Evolutionary conservation across 2,329 filamentous ascomycete species (phyloP).

Genomic region (Trichoderma sp.): DNA sequence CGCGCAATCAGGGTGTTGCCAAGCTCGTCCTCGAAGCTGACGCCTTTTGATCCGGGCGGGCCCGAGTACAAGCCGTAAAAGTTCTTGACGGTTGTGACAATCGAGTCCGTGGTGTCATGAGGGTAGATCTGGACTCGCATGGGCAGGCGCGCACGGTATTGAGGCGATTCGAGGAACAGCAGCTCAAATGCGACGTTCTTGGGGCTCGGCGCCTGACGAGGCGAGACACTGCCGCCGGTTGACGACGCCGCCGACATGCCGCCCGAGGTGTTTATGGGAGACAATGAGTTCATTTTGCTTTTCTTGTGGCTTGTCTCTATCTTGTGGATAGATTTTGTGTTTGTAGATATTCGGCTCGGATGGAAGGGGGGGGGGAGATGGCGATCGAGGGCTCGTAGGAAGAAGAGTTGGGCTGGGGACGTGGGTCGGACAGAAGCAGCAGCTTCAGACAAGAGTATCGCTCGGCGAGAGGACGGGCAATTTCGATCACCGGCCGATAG

Average conservation of each 20-base stretch:
- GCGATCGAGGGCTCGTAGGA: slow-evolving; percentile 32
- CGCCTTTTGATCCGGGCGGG: slow-evolving; percentile 68
- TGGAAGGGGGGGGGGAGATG: slow-evolving; percentile 28
- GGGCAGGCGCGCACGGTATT: slow-evolving; percentile 74
- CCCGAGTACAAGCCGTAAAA: slow-evolving; percentile 95
- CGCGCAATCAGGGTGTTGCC: slow-evolving; percentile 91
- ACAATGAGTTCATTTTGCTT: slow-evolving; percentile 51
- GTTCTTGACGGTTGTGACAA: slow-evolving; percentile 97
- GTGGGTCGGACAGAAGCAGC: slow-evolving; percentile 35
- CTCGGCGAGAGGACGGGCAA: slow-evolving; percentile 34
- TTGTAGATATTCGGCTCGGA: slow-evolving; percentile 25
- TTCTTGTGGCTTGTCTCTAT: slow-evolving; percentile 36
- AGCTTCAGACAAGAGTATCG: slow-evolving; percentile 34
- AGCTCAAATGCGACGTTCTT: slow-evolving; percentile 83
- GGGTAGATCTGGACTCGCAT: slow-evolving; percentile 89
- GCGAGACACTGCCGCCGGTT: slow-evolving; percentile 50
- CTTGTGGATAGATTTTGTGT: slow-evolving; percentile 28
- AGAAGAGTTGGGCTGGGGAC: slow-evolving; percentile 33
- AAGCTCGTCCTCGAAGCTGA: slow-evolving; percentile 91
- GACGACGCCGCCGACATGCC: slow-evolving; percentile 43
- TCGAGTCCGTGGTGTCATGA: slow-evolving; percentile 95
- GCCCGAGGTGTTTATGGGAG: slow-evolving; percentile 45
- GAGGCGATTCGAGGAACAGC: slow-evolving; percentile 66
- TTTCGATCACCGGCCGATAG: slow-evolving; percentile 34
- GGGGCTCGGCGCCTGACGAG: slow-evolving; percentile 52